Base-by-base conservation (phyloP, 2,329 filamentous ascomycete genomes). In the Aspergillus clavatus region DNA sequence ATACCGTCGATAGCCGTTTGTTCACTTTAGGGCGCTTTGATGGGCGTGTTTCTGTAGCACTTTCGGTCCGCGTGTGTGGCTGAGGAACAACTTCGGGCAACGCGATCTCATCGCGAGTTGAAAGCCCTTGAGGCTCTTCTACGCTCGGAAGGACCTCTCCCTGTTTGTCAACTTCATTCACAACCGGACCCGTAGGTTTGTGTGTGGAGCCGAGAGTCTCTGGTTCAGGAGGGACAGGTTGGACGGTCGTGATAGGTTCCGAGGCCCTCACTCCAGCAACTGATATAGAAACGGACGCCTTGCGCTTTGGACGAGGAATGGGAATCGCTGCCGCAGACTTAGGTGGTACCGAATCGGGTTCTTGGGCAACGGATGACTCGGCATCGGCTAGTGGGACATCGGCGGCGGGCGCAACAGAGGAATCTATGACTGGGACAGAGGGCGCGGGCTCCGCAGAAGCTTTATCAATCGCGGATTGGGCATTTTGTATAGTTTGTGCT, bases 251-350 rank as follows among this genome's bases (percentile, higher is more conserved):
- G 21, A 55, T 42, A 7, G 51, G 38, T 40, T 46, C 38, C 39
- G 46, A 31, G 19, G 46, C 36, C 7, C 33, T 33, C 31, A 40
- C 28, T 39, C 29, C 21, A 31, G 33, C 19, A n/a, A 39, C 22
- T n/a, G 57, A 43, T 27, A 48, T 45, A n/a, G 56, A 47, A 5
- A 61, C 33, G 16, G 62, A 59, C 10, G 54, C 44, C 38, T 59
- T 64, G 23, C 54, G 57, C 35, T 62, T 59, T 1, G 63, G 56
- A 3, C 22, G 48, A 40, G 63, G 59, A 16, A 65, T 58, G 7
- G 63, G 52, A 46, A 61, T 58, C 6, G 59, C 38, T 12, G 56
- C 56, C 24, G 52, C 39, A 38, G 50, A 42, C 29, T 44, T 41
- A 11, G 44, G 28, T 22, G 43, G 26, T 7, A 43, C 37, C 5